phyloP scores from a whole-genome alignment of 352 stramenopile genomes.

The Stramenopiles sp. region DNA sequence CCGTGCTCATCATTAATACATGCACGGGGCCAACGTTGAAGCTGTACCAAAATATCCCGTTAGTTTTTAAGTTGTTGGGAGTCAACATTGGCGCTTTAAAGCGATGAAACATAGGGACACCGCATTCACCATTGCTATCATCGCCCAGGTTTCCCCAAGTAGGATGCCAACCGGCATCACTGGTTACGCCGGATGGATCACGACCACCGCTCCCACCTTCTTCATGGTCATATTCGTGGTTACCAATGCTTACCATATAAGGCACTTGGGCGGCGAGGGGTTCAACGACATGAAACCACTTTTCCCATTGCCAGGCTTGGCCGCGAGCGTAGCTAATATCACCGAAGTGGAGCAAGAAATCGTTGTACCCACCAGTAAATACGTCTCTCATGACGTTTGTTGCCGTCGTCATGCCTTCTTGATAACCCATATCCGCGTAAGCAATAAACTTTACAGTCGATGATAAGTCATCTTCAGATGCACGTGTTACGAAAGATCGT shows the following conservation, averaged over 20 bases:
- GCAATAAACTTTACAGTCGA: background rate
- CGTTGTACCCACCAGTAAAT: background rate
- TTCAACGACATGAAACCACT: constrained; percentile 3
- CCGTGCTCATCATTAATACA: background rate
- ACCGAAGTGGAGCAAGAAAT: background rate
- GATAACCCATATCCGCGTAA: constrained; percentile 1
- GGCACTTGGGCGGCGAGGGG: background rate
- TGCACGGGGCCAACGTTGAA: constrained; percentile 8
- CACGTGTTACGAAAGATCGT: background rate
- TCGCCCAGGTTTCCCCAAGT: background rate
- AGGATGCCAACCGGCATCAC: background rate
- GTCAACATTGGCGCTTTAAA: background rate
- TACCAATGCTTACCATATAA: background rate
- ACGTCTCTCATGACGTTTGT: background rate
- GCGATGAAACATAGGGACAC: background rate
- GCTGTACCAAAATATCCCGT: background rate
- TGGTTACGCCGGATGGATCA: background rate
- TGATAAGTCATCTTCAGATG: background rate
- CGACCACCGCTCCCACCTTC: background rate
- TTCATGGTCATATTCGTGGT: background rate
- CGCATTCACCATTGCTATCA: background rate
- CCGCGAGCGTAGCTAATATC: background rate
- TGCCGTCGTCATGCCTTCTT: background rate
- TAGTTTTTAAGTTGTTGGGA: background rate
- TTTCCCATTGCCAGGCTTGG: constrained; percentile 3